Conservation (phyloP, 2,329 filamentous ascomycete species). For the Microsporum ferrugineum region DNA sequence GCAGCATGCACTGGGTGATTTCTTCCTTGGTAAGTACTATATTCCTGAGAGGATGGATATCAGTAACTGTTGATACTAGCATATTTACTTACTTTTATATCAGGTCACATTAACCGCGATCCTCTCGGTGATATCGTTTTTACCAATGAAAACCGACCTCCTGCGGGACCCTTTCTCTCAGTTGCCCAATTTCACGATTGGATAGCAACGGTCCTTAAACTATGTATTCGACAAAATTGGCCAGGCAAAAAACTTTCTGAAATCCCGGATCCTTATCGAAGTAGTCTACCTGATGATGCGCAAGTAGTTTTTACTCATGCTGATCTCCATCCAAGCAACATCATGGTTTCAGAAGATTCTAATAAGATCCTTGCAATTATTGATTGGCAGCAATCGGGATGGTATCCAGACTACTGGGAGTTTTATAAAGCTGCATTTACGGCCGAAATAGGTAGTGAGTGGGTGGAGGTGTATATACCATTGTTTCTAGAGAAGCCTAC, state of each 20-base stretch:
- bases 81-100: background rate
- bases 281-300: constrained; percentile 22
- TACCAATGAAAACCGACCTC: constrained; percentile 12
- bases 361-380: constrained; percentile 19
- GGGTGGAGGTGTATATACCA: constrained; percentile 7
- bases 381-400: constrained; percentile 20
- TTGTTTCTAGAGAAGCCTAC: constrained; percentile 6
- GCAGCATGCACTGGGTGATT: constrained; percentile 14
- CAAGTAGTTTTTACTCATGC: constrained; percentile 26
- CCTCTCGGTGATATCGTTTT: constrained; percentile 19
- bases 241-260: constrained; percentile 18
- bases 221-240: constrained; percentile 17
- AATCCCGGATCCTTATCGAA: constrained; percentile 22
- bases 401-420: constrained; percentile 13
- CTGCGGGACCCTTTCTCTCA: constrained; percentile 23
- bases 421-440: constrained; percentile 6
- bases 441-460: constrained; percentile 1
- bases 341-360: constrained; percentile 20
- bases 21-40: constrained; percentile 16
- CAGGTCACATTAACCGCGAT: constrained; percentile 14
- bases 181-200: constrained; percentile 25
- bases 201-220: constrained; percentile 7
- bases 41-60: background rate
- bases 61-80: background rate
- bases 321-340: constrained; percentile 27